Base-by-base conservation (phyloP, 2,329 filamentous ascomycete genomes). In the Hortaea werneckii region DNA sequence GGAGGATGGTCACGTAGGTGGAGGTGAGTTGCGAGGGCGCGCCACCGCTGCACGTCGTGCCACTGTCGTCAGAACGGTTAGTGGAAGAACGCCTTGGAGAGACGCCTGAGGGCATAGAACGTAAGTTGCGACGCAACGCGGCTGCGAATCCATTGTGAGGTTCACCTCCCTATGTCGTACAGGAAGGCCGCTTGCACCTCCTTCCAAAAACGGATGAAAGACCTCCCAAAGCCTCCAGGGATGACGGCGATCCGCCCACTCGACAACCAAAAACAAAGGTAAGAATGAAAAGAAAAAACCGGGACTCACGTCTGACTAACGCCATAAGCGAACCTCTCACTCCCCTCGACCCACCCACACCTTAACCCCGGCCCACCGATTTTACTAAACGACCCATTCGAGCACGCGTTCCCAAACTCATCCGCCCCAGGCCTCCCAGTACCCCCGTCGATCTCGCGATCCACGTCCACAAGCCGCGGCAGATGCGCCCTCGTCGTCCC, bases 361-460 rank as follows among this genome's bases (percentile, higher is more conserved):
- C 90, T 75, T 42, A 85, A 67, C 0, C 90, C 92, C 0, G 90
- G 88, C 0, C 80, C 87, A 28, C 80, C 76, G 34, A 96, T 80
- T 65, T 98, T 98, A 62, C 81, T 87, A 65, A 96, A 96, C 5
- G 83, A 87, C 20, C 85, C 88, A 62, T 96, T 96, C 57, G 84
- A 89, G 32, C 89, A 72, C 7, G 80, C 77, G 63, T 96, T 82
- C 8, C 90, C 88, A 61, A 90, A 95, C 38, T 72, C 72, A 63
- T 79, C 73, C 3, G 69, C 65, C 32, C 66, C 65, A 2, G 58
- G 45, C 50, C 68, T 55, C 49, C 69, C 51, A 64, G 77, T 34
- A 11, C 75, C 74, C 1, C 76, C 78, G 20, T 82, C 79, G 6
- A 89, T 69, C 13, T 76, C 72, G 6, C 78, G 70, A 63, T 95